These are phyloP conservation scores for Onygenales sp. DNA, from an alignment of 2,329 filamentous ascomycete species.

Conservation along the genomic window DNA sequence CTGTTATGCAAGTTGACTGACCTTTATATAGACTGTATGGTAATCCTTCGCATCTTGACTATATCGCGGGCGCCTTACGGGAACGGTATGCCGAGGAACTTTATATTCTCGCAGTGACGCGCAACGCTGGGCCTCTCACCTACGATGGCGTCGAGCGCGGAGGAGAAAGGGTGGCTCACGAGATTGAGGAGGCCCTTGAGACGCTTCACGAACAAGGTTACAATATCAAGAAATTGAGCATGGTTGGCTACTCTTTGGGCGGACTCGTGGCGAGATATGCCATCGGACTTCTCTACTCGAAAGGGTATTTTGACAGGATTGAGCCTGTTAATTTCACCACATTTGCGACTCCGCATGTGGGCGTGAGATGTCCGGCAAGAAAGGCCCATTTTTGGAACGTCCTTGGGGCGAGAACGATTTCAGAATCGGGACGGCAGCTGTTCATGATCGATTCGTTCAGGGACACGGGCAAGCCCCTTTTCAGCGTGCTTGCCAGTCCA, in stretches of 20 bases:
- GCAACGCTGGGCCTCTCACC: constrained; percentile 49
- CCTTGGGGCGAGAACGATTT: constrained; percentile 71
- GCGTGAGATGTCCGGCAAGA: constrained; percentile 60
- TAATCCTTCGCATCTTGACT: constrained; percentile 49
- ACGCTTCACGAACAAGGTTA: constrained; percentile 52
- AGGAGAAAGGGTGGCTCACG: constrained; percentile 55
- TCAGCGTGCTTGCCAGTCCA: constrained; percentile 72
- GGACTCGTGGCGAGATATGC: constrained; percentile 81
- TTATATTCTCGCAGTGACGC: constrained; percentile 47
- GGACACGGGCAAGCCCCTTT: constrained; percentile 67
- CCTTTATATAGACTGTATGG: constrained; percentile 46
- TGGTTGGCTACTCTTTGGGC: constrained; percentile 83
- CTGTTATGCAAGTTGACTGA: constrained; percentile 1
- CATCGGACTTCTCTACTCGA: constrained; percentile 71
- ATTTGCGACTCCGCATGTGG: constrained; percentile 76
- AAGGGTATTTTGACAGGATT: constrained; percentile 68
- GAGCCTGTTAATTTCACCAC: constrained; percentile 90
- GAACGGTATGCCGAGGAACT: constrained; percentile 41
- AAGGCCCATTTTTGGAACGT: constrained; percentile 70
- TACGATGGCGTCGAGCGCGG: constrained; percentile 61
- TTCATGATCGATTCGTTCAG: constrained; percentile 82
- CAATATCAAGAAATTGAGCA: constrained; percentile 69
- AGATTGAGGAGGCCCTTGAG: constrained; percentile 52
- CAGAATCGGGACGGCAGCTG: constrained; percentile 73
- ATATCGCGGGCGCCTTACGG: constrained; percentile 42